Evolutionary conservation across 768 basidiomycete species (phyloP), one percentile per base, ranked within the genome.

Genomic region (Paxillus ammoniavirescens): DNA sequence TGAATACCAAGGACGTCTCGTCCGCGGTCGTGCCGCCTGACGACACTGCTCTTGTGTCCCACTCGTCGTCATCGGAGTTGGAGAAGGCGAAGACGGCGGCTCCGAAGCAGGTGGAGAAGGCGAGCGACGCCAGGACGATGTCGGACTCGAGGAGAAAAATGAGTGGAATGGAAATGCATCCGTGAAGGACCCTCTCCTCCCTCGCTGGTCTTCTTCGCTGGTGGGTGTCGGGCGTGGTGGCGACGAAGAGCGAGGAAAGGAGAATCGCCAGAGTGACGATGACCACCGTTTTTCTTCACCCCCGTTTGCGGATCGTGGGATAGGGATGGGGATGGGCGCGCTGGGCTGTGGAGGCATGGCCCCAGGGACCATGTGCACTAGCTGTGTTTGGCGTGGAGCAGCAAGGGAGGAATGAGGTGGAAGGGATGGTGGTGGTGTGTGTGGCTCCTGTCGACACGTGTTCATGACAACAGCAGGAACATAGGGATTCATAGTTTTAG

Each of bases 1-100:
- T 50, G 77, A 76, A 65, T 82, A 82, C 82, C 82, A 83, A 58
- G 75, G 71, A 36, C 78, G 75, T 61, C 75, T 72, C 53, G 77
- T 67, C 53, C 77, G 72, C 58, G 68, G 68, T 31, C 69, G 65
- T 35, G 65, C 61, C 18, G 59, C 69, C 48, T 69, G 65, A 37
- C 71, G 70, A 61, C 69, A 72, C 37, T 64, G 64, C 46, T 66
- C 66, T 42, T 63, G 65, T 59, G 68, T 65, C 59, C 60, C 65
- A 59, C 56, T 44, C 52, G 61, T 65, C 52, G 56, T 40, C 37
- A 49, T 59, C 59, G 63, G 63, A 57, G 54, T 65, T 66, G 59
- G 47, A 41, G 36, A 66, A 62, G 67, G 57, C 64, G 70, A 55
- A 60, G 73, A 46, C 9, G 53, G 9, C 15, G 64, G 57, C 47